Percentiles rank a stretch among this genome's conserved stretches.
These are phyloP conservation scores for Lasiosphaeria ovina DNA, from an alignment of 495 filamentous ascomycete species.

Conservation along the genomic window DNA sequence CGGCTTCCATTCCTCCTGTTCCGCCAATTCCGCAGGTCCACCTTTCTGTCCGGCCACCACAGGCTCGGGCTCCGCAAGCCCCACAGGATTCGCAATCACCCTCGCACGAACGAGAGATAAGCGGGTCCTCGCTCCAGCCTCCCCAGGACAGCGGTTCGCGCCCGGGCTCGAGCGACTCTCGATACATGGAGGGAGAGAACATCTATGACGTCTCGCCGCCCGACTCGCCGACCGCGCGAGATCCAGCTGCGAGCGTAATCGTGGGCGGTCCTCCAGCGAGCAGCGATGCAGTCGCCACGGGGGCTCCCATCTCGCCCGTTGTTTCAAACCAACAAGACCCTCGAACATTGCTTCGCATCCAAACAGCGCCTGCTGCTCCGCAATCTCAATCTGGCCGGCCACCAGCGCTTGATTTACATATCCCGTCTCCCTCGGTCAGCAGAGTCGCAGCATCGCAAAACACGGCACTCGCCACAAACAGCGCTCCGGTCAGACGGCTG, in stretches of 20 bases:
- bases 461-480: conserved; percentile 5
- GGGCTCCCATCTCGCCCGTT: conserved; percentile 7
- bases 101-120: conserved; percentile 16
- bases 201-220: conserved; percentile 58
- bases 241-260: conserved; percentile 19
- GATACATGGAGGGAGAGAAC: conserved; percentile 38
- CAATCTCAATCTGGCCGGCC: conserved; percentile 8
- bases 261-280: conserved; percentile 15
- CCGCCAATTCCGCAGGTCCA: conserved; percentile 28
- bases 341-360: conserved; percentile 9
- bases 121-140: conserved; percentile 13
- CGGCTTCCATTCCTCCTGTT: conserved; percentile 16
- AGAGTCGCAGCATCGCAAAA: conserved; percentile 15
- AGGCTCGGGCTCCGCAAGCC: conserved; percentile 4
- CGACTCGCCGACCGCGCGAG: conserved; percentile 36
- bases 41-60: conserved; percentile 8
- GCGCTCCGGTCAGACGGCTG: conserved; percentile 31
- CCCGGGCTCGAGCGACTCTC: conserved; percentile 24
- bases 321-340: conserved; percentile 3
- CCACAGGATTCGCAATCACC: conserved; percentile 11
- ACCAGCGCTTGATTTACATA: conserved; percentile 25
- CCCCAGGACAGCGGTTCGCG: conserved; percentile 6
- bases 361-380: conserved; percentile 12
- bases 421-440: conserved; percentile 26
- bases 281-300: background rate